Base-by-base conservation (phyloP, 23 red algal species). In the Agarophyton chilense region DNA sequence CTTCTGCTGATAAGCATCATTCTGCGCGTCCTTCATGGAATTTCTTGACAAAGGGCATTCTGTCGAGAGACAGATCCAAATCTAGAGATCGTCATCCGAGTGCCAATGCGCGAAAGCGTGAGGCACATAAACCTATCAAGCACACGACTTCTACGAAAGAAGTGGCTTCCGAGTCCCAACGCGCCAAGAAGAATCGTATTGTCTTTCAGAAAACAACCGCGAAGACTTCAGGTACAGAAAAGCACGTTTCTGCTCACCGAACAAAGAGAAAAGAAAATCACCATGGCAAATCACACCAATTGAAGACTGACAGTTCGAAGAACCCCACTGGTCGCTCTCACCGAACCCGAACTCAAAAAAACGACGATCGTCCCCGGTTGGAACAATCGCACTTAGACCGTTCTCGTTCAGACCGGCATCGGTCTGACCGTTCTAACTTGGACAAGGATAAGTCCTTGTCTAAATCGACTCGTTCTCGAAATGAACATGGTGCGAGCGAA, bases 11-110 rank as follows among this genome's bases (percentile, higher is more conserved):
- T 14, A 65, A 65, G 60, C 60, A 65, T 36, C 60, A 65, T 36
- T 13, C 29, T 16, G 10, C 60, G 10, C 60, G 60, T 22, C 5
- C 43, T 28, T 68, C 80, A 28, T 84, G 80, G 80, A 67, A 50
- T 51, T 68, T 84, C 60, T 35, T 84, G 18, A 9, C 80, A 0
- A 64, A 68, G 36, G 58, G 44, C 10, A 40, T 84, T 39, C 34
- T 84, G 34, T 54, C 52, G 33, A 5, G 56, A 10, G 80, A 84
- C 33, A 34, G 55, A 13, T 57, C 51, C 21, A 6, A 25, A 13
- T 65, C 60, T 65, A 65, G 60, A 17, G 60, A 65, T 36, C 60
- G 60, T 36, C 60, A 18, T 65, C 28, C 16, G 60, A 36, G 60
- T 36, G 60, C 28, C 10, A 65, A 12, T 36, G 31, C 5, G 11